Base-by-base conservation (phyloP, 495 filamentous ascomycete genomes). In the Annulohypoxylon moriforme region DNA sequence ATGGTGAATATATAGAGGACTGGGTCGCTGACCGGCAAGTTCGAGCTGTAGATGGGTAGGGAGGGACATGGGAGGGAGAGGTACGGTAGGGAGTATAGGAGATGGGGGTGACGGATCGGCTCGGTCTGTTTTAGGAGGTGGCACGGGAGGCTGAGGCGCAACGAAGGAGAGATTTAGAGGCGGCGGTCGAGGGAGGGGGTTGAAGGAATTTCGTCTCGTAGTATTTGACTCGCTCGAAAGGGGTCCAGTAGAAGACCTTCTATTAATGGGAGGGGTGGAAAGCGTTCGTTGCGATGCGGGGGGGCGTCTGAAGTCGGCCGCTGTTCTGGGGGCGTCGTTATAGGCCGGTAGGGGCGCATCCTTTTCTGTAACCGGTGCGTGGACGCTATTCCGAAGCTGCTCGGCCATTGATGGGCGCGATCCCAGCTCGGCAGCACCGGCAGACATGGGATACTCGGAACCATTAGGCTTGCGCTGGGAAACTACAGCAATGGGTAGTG, bases 21-120 rank as follows among this genome's bases (percentile, higher is more conserved):
- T 96, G 3, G 94, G 94, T 27, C 89, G 85, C 46, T 92, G 87
- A 1, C 91, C 92, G 1, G 94, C 90, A 24, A 98, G 84, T 75
- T 98, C 94, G 10, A 98, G 88, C 73, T 97, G 93, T 11, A 98
- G 84, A 73, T 96, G 92, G 2, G 93, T 96, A 4, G 93, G 93
- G 55, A 98, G 86, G 0, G 94, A 97, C 77, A 94, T 84, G 3
- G 94, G 94, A 7, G 94, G 94, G 0, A 96, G 81, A 8, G 94
- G 94, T 49, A 96, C 88, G 4, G 87, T 78, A n/a, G 85, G 81
- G 29, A 90, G 89, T 77, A 92, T 85, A 0, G 91, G 91, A 8
- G 93, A 93, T 3, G 88, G 81, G 24, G 87, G 74, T n/a, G 82
- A 46, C 2, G 75, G 47, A 18, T 79, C 81, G 31, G 68, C n/a